Base-by-base conservation (phyloP, 371 early-diverging fungal genomes). In the Circinella minor region DNA sequence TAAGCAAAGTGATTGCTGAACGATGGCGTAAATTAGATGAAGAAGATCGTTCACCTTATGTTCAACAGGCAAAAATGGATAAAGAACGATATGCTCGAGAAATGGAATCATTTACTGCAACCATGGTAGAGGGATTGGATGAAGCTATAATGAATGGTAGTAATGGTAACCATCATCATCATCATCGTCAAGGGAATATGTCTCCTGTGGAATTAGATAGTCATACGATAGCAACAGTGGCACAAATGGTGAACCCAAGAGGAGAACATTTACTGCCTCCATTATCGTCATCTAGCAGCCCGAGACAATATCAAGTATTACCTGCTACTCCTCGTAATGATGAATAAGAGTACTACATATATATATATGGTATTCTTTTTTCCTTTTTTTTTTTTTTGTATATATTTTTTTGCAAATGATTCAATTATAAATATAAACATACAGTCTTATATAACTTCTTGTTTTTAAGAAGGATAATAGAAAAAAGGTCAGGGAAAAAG, bases 31-130 rank as follows among this genome's bases (percentile, higher is more conserved):
- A 76, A 10, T 81, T 93, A 80, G 69, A 82, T 1, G 77, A 77
- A 5, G 75, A 68, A 7, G 85, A 89, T 48, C 68, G 82, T 7
- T 79, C 74, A 39, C 90, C 89, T 7, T 93, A 91, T 90, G 74
- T 82, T 43, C 75, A 83, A 20, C 81, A 86, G 57, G 90, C 93
- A 1, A 80, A 87, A 13, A 76, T 83, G 57, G 93, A 93, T 73
- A 93, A 93, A 74, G 88, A 81, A 34, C 81, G 93, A 4, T 93
- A 93, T 75, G 92, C 91, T 13, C 80, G 84, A 38, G 92, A 93
- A 72, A 85, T 90, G 77, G 82, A 86, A 61, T 80, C 55, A 11
- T 71, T 54, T 51, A 63, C 38, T 15, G 49, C 67, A n/a, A 15
- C 48, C 13, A 18, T 20, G 38, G 48, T 34, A 8, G 63, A 61